Evolutionary conservation across 116 monocot species (phyloP), one percentile per base, ranked within the genome.

Genomic region (Iris pallida): DNA sequence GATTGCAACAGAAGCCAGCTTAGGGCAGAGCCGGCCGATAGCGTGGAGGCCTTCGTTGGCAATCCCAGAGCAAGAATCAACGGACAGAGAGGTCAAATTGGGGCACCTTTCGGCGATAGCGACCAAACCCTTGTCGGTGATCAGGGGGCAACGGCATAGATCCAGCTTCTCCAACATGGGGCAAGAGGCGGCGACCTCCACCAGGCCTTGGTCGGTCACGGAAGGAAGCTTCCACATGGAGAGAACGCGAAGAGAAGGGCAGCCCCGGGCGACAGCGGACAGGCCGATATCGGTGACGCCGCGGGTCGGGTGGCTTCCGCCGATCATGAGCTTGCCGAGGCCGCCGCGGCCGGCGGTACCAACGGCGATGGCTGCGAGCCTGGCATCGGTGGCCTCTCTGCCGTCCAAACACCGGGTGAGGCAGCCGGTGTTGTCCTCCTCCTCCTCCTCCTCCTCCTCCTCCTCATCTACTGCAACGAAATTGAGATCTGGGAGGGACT

Each of bases 81-180:
- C 12, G 0, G 57, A 61, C 14, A 95, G 47, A 45, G 86, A 76
- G 7, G 20, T 56, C 71, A 95, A 53, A 44, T 86, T 84, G 0
- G 84, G 86, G 78, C 95, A 95, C 42, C 78, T 86, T 43, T 75
- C 18, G 0, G 95, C 91, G 61, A 91, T 70, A 4, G 76, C 86
- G 13, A 72, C 67, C 55, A 95, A 66, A 40, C 91, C 84, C 74
- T 83, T 82, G 71, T 88, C 86, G 0, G 95, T 59, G 54, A 95
- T 73, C 16, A 71, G 61, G 5, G 91, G 88, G 73, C 95, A 95
- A 14, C 59, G 47, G 55, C 43, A 64, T 15, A 95, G 74, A 6
- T 88, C 86, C 2, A 95, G 78, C 65, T 79, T 86, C 75, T 95
- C 91, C 45, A 95, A 62, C 54, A 77, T 42, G 10, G 85, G 88